phyloP scores from a whole-genome alignment of 352 stramenopile species.

The Phytophthora colocasiae region DNA sequence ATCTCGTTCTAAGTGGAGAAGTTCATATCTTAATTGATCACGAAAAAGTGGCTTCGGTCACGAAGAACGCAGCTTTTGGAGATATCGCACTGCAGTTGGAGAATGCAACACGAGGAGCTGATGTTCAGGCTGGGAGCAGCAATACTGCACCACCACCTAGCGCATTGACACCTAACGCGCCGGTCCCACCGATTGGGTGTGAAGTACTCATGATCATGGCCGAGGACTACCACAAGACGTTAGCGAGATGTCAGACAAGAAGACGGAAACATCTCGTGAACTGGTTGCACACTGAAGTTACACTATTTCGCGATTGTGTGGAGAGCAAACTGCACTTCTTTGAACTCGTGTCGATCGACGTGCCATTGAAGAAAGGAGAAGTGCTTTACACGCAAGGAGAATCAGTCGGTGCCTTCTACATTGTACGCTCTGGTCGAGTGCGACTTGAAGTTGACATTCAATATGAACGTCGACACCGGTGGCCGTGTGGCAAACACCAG shows the following conservation, averaged over 20 bases:
- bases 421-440: slow-evolving; percentile 64
- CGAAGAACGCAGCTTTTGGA: slow-evolving; percentile 70
- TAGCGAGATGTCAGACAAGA: slow-evolving; percentile 67
- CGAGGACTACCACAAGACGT: slow-evolving; percentile 77
- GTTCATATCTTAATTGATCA: slow-evolving; percentile 73
- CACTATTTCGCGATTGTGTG: slow-evolving; percentile 73
- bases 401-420: slow-evolving; percentile 70
- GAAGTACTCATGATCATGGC: slow-evolving; percentile 76
- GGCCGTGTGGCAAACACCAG: slow-evolving; percentile 52
- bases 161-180: slow-evolving; percentile 5
- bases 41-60: slow-evolving; percentile 60
- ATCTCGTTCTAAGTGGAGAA: slow-evolving; percentile 67
- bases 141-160: slow-evolving; percentile 7
- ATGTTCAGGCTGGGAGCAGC: slow-evolving; percentile 47
- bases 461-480: slow-evolving; percentile 74
- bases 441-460: slow-evolving; percentile 72
- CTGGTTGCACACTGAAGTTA: slow-evolving; percentile 74
- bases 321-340: slow-evolving; percentile 84
- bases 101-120: slow-evolving; percentile 74
- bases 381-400: slow-evolving; percentile 70
- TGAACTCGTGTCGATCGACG: slow-evolving; percentile 78
- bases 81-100: slow-evolving; percentile 77
- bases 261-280: slow-evolving; percentile 71
- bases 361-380: slow-evolving; percentile 64
- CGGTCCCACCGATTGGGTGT: slow-evolving; percentile 33